Evolutionary conservation across 805 yeast genomes (phyloP).

Genomic region (Kluyveromyces starmeri): DNA sequence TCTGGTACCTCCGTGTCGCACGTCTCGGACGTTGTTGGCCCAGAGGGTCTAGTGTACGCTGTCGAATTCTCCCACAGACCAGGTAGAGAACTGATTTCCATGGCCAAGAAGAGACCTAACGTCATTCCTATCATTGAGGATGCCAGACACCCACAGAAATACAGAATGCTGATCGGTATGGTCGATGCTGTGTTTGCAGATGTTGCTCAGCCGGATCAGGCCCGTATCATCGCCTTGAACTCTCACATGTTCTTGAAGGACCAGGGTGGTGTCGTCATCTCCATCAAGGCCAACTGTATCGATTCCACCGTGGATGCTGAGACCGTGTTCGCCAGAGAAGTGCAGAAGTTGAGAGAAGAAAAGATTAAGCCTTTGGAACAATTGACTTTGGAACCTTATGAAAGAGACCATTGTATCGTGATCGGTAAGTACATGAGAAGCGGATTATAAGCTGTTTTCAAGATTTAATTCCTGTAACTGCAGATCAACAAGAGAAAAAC

Average conservation of each 20-base stretch:
- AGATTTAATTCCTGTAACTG: too few relatives aligned
- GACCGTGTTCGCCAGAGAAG: conserved; percentile 98
- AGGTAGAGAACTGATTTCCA: conserved; percentile 96
- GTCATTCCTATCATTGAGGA: conserved; percentile 98
- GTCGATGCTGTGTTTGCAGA: conserved; percentile 98
- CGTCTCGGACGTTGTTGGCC: conserved; percentile 97
- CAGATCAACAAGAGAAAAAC: too few relatives aligned
- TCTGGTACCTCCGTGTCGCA: conserved; percentile 99
- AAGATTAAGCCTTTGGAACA: conserved; percentile 97
- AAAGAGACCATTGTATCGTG: conserved; percentile 99
- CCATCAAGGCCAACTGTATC: conserved; percentile 99
- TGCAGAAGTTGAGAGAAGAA: conserved; percentile 97
- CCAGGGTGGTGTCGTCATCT: conserved; percentile 96
- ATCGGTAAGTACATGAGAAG: conserved; percentile 95
- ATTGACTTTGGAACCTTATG: conserved; percentile 97
- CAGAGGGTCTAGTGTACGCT: conserved; percentile 97
- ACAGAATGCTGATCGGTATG: conserved; percentile 98
- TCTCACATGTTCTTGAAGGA: conserved; percentile 97
- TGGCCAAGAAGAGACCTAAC: conserved; percentile 99
- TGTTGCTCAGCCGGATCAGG: conserved; percentile 99
- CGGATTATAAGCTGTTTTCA: conserved; percentile 37
- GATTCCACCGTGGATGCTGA: conserved; percentile 99
- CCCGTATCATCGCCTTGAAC: conserved; percentile 98
- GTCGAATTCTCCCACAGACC: conserved; percentile 99
- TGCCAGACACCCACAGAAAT: conserved; percentile 99